Conservation (phyloP, 768 basidiomycete genomes). For the Leccinum disarticulatum region DNA sequence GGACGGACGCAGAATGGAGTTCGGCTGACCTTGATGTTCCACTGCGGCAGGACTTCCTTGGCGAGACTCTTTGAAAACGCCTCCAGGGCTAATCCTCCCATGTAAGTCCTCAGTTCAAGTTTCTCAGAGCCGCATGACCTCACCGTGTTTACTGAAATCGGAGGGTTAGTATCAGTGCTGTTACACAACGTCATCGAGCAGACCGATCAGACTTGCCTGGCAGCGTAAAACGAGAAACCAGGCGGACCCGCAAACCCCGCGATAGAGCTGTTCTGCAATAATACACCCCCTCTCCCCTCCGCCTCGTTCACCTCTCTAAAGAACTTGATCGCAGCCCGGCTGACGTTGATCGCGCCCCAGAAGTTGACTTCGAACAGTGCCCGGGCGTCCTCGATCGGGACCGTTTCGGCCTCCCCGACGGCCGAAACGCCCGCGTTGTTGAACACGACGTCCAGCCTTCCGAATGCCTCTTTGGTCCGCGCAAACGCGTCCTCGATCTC, state of each 20-base stretch:
- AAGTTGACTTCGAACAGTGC: conserved; percentile 31
- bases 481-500: conserved; percentile 14
- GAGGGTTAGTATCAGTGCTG: not conserved
- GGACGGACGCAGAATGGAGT: not conserved
- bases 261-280: conserved; percentile 35
- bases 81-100: conserved; percentile 29
- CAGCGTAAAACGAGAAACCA: conserved; percentile 17
- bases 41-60: conserved; percentile 38
- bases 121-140: not conserved
- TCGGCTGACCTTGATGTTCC: conserved; percentile 37
- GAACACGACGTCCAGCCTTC: conserved; percentile 22
- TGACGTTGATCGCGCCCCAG: conserved; percentile 29
- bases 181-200: conserved; percentile 6
- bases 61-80: conserved; percentile 34
- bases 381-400: conserved; percentile 17
- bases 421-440: conserved; percentile 27
- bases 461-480: conserved; percentile 9
- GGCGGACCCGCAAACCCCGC: conserved; percentile 24
- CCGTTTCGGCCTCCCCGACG: conserved; percentile 26
- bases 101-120: not conserved
- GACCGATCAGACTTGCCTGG: conserved; percentile 13
- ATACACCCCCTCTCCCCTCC: conserved; percentile 23
- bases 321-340: conserved; percentile 24
- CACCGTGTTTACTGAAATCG: conserved; percentile 19
- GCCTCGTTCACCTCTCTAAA: conserved; percentile 39